Evolutionary conservation across 345 rosid species (phyloP).

Genomic region (Eucalyptus urophylla): DNA sequence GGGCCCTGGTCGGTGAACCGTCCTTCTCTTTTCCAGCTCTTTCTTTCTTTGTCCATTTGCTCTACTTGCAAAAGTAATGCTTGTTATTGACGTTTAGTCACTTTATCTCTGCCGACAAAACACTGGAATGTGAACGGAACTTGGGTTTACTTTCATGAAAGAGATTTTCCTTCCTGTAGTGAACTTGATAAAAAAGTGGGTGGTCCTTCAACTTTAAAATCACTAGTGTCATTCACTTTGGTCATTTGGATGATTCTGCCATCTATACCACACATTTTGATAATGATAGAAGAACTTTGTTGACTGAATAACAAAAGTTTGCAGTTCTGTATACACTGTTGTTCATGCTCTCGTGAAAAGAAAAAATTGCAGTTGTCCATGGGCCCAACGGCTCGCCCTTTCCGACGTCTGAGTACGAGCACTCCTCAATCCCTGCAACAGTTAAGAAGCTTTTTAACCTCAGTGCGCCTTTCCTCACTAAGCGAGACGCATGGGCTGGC

Average conservation of each 20-base stretch:
- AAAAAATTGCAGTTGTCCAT: constrained; percentile 56
- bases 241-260: background rate
- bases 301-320: background rate
- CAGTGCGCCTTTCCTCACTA: constrained; percentile 56
- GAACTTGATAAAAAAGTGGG: background rate
- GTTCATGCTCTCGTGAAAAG: background rate
- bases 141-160: background rate
- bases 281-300: background rate
- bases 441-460: constrained; percentile 80
- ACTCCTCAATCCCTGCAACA: constrained; percentile 91
- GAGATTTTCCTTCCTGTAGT: background rate
- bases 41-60: background rate
- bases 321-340: background rate
- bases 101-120: background rate
- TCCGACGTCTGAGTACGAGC: constrained; percentile 81
- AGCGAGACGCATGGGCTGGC: constrained; percentile 88
- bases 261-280: background rate
- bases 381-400: constrained; percentile 72
- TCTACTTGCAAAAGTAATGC: background rate
- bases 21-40: background rate
- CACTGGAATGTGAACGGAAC: background rate
- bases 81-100: background rate
- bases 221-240: background rate
- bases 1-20: background rate
- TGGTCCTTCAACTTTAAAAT: background rate